phyloP scores from a whole-genome alignment of 192 early-diverging fungal genomes.

The Rhizophagus sp. region DNA sequence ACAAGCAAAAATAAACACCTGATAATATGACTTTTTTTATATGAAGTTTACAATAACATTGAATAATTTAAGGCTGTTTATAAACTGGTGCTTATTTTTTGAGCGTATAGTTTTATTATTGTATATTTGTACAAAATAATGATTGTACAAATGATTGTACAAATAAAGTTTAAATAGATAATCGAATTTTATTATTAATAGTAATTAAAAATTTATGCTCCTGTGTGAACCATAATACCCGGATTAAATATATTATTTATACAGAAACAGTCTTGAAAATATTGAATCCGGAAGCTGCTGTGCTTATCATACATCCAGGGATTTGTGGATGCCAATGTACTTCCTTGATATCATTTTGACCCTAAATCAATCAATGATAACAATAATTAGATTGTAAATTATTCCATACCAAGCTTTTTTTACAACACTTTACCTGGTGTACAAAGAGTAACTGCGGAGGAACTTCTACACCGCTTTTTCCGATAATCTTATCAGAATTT shows the following conservation, averaged over 20 bases:
- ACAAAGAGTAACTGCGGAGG: slow-evolving; percentile 95
- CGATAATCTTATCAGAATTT: slow-evolving; percentile 56
- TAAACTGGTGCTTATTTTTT: neutral
- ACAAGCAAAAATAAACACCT: neutral
- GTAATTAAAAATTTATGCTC: too few relatives aligned
- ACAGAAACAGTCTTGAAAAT: slow-evolving; percentile 97
- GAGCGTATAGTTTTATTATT: neutral
- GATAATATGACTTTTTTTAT: neutral
- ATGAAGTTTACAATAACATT: neutral
- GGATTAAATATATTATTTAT: slow-evolving; percentile 33
- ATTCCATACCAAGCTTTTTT: neutral
- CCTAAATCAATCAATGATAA: slow-evolving; percentile 48
- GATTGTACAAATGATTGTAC: neutral
- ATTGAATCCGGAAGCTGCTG: slow-evolving; percentile 88
- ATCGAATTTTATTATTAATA: neutral
- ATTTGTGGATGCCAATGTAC: slow-evolving; percentile 95
- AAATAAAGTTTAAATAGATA: too few relatives aligned
- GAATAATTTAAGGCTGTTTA: neutral
- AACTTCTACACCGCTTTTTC: slow-evolving; percentile 71
- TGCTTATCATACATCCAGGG: slow-evolving; percentile 87
- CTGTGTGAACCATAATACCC: too few relatives aligned
- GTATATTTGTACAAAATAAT: too few relatives aligned
- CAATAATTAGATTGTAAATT: neutral
- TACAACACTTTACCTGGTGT: slow-evolving; percentile 49
- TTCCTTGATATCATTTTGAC: slow-evolving; percentile 94